A percentile compares a stretch with the other conserved stretches of the same genome.
Conservation (phyloP, 2,329 filamentous ascomycete species). For the Sarocladium oryzae region DNA sequence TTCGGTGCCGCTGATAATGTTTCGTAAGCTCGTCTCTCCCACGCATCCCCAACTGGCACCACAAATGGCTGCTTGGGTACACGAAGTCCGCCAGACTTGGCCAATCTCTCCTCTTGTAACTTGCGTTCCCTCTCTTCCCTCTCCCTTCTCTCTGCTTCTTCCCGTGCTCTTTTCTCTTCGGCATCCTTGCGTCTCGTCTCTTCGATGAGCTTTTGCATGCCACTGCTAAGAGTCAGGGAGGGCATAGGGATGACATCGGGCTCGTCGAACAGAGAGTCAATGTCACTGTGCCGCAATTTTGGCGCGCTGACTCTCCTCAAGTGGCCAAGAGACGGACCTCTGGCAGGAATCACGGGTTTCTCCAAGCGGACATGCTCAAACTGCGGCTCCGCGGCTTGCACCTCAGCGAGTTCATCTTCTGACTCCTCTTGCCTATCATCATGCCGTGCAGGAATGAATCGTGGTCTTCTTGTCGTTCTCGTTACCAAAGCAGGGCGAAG, state of each 20-base stretch:
- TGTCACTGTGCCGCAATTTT: neutral
- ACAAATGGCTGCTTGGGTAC: conserved; percentile 22
- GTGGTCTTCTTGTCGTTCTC: neutral
- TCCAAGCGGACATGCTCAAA: neutral
- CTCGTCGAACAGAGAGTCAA: conserved; percentile 1
- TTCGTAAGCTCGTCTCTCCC: conserved; percentile 19
- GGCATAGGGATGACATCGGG: neutral
- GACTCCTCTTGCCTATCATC: neutral
- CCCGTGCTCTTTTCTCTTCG: conserved; percentile 5
- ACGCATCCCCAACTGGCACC: conserved; percentile 20
- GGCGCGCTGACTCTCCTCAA: neutral
- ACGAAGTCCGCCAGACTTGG: conserved; percentile 24
- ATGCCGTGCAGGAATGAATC: neutral
- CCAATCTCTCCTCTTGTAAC: conserved; percentile 22
- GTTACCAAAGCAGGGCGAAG: neutral
- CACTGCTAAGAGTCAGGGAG: neutral
- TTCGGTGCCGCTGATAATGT: conserved; percentile 28
- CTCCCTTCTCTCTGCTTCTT: conserved; percentile 18
- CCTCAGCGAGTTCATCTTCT: neutral
- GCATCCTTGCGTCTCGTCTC: conserved; percentile 8
- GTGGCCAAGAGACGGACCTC: neutral
- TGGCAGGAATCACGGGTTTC: neutral
- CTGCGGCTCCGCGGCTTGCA: neutral
- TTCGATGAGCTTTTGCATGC: conserved; percentile 8
- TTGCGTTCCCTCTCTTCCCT: conserved; percentile 18